phyloP scores from a whole-genome alignment of 257 asterid genomes.

The Cruciata laevipes region DNA sequence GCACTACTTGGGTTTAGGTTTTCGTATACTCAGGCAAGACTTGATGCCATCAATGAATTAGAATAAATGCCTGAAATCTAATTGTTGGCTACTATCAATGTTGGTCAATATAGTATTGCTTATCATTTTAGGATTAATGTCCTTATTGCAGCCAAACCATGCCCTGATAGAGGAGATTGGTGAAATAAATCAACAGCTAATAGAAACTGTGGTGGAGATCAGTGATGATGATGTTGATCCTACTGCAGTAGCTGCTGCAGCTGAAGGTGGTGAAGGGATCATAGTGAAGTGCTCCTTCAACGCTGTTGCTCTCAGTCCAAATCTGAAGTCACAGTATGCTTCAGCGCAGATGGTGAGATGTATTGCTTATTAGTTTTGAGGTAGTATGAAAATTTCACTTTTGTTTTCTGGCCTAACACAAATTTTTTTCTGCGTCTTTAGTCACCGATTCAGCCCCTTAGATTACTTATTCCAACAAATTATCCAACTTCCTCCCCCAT shows the following conservation, averaged over 20 bases:
- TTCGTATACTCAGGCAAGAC: not conserved
- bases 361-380: constrained; percentile 6
- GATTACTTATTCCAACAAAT: constrained; percentile 67
- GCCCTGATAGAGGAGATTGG: constrained; percentile 82
- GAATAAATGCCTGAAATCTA: not conserved
- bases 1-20: not conserved
- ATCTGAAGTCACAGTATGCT: constrained; percentile 78
- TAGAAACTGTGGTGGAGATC: constrained; percentile 73
- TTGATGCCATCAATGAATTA: not conserved
- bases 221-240: constrained; percentile 82
- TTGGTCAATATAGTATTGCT: constrained; percentile 1
- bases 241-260: constrained; percentile 62
- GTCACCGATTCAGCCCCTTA: constrained; percentile 91
- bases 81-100: not conserved
- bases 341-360: constrained; percentile 81
- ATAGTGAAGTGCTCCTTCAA: constrained; percentile 77
- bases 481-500: constrained; percentile 83
- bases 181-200: constrained; percentile 70
- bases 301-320: constrained; percentile 83
- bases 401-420: not conserved
- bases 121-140: constrained; percentile 8
- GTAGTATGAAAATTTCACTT: not conserved
- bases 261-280: constrained; percentile 81
- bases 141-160: constrained; percentile 56
- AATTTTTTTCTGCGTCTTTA: constrained; percentile 32